Percentiles rank a stretch among this genome's conserved stretches.
Conservation (phyloP, 2,329 filamentous ascomycete species). For the Didymella lethalis region DNA sequence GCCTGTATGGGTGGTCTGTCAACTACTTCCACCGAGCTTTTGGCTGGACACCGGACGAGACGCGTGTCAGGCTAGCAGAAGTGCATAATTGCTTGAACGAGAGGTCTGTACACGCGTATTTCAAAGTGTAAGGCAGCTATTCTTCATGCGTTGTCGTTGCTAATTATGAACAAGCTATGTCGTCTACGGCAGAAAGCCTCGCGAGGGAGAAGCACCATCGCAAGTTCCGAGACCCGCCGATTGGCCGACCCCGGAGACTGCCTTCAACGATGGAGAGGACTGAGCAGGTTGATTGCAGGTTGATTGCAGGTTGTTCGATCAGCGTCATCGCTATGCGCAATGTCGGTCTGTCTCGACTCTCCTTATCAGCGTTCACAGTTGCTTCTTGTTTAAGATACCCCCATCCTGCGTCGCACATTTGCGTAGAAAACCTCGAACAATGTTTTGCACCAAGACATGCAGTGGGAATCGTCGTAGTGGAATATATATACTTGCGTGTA, state of each 20-base stretch:
- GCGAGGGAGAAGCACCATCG: slow-evolving; percentile 26
- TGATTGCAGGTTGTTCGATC: neutral
- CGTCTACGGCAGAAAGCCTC: slow-evolving; percentile 41
- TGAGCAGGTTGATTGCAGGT: neutral
- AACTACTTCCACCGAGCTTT: slow-evolving; percentile 54
- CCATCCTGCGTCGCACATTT: slow-evolving; percentile 7
- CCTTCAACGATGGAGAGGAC: slow-evolving; percentile 19
- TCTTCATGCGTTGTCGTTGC: neutral
- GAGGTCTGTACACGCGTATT: slow-evolving; percentile 53
- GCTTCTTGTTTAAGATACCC: slow-evolving; percentile 13
- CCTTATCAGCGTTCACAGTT: slow-evolving; percentile 2
- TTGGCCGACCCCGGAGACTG: slow-evolving; percentile 28
- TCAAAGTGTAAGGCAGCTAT: slow-evolving; percentile 50
- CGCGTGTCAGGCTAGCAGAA: slow-evolving; percentile 56
- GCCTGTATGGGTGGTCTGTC: slow-evolving; percentile 55
- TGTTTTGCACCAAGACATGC: neutral
- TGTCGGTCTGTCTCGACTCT: neutral
- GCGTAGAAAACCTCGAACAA: neutral
- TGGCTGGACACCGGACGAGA: slow-evolving; percentile 55
- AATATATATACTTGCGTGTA: neutral
- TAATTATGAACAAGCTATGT: slow-evolving; percentile 32
- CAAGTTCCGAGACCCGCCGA: slow-evolving; percentile 28
- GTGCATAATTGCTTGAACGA: slow-evolving; percentile 52
- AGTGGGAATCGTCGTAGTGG: neutral
- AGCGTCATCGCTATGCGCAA: neutral